Conservation (phyloP, 345 rosid species). For the Eucalyptus globulus region DNA sequence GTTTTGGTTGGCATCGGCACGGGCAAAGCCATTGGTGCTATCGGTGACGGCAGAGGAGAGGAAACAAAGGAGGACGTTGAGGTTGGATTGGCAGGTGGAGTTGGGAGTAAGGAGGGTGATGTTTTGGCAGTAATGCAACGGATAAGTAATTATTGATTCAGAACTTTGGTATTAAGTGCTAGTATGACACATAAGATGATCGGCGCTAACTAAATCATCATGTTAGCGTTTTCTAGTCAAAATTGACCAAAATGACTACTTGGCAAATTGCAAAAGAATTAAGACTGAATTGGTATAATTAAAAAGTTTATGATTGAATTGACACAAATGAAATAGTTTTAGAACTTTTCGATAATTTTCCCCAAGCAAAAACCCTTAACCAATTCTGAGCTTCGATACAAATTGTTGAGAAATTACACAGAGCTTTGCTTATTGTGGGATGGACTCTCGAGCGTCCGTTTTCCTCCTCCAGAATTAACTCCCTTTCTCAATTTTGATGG, state of each 20-base stretch:
- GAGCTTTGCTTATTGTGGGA: fast-evolving
- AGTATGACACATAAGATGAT: too few species aligned
- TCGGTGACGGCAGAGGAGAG: not conserved
- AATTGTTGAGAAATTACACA: fast-evolving
- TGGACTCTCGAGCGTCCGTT: too few species aligned
- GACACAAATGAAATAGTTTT: too few species aligned
- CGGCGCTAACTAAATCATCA: fast-evolving
- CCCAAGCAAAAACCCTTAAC: too few species aligned
- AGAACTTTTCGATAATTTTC: too few species aligned
- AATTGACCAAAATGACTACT: fast-evolving
- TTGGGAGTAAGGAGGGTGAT: not conserved
- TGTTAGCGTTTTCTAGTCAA: fast-evolving
- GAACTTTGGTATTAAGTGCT: too few species aligned
- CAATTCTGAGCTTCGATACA: too few species aligned
- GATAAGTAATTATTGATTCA: not conserved
- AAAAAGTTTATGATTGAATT: too few species aligned
- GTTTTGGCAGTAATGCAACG: not conserved
- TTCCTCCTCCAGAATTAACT: too few species aligned
- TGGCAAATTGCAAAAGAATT: too few species aligned
- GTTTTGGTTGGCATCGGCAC: not conserved
- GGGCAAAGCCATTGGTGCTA: not conserved
- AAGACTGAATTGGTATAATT: too few species aligned
- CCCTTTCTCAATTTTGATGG: too few species aligned
- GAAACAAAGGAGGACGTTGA: not conserved
- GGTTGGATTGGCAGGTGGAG: not conserved